These are phyloP conservation scores for Ophiocordyceps robertsii DNA, from an alignment of 2,329 filamentous ascomycete genomes.

Conservation along the genomic window DNA sequence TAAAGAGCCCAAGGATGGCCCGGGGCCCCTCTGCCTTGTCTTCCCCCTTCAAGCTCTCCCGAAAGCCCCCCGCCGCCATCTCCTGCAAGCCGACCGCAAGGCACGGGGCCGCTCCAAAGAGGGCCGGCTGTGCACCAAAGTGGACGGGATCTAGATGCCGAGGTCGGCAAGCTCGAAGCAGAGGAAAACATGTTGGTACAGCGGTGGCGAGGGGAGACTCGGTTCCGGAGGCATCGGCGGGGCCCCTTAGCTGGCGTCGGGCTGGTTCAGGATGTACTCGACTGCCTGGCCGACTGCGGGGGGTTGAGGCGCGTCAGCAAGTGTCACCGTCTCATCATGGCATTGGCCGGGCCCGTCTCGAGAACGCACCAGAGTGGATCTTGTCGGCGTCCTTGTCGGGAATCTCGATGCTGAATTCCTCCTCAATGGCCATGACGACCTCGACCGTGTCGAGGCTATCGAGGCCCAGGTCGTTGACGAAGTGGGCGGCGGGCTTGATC, in stretches of 20 bases:
- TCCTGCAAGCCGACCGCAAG: no score
- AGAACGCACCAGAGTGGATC: constrained; percentile 76
- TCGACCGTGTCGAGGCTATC: constrained; percentile 98
- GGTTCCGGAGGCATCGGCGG: neutral
- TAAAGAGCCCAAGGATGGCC: no score
- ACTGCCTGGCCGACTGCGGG: constrained; percentile 77
- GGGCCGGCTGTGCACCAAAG: neutral
- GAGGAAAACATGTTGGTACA: neutral
- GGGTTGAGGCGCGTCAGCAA: neutral
- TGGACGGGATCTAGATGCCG: constrained; percentile 1
- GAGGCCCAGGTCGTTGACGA: constrained; percentile 91
- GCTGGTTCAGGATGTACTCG: constrained; percentile 85
- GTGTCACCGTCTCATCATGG: constrained; percentile 2
- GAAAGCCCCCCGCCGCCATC: no score
- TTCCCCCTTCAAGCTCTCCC: no score
- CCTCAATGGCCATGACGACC: constrained; percentile 99
- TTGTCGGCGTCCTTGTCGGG: constrained; percentile 92
- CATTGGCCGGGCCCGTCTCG: no score
- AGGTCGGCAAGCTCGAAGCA: neutral
- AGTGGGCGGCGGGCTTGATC: constrained; percentile 78
- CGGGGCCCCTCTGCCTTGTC: no score
- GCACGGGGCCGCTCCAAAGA: neutral
- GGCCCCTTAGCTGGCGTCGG: constrained; percentile 58
- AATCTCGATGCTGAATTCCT: constrained; percentile 87
- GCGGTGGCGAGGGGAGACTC: neutral